Evolutionary conservation across 768 basidiomycete species (phyloP).

Genomic region (Kondoa subrosea): DNA sequence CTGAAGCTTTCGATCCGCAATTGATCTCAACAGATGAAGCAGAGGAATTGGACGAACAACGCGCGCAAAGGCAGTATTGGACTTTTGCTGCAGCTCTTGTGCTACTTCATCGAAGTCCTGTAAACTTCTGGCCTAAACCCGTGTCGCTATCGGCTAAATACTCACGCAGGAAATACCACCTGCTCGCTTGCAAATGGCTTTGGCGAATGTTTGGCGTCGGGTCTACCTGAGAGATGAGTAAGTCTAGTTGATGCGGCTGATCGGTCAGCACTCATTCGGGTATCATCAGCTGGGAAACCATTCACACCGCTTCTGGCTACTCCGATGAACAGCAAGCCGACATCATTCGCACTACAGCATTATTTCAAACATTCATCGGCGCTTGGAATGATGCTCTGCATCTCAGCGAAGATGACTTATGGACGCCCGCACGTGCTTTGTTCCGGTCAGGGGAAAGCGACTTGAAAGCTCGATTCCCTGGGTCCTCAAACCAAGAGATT

Average conservation of each 20-base stretch:
- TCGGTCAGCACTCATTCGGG: not conserved
- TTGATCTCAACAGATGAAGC: slow-evolving; percentile 55
- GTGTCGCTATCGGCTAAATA: not conserved
- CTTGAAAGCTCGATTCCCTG: not conserved
- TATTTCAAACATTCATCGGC: not conserved
- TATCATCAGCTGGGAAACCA: not conserved
- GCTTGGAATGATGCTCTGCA: not conserved
- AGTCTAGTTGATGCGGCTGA: slow-evolving; percentile 28
- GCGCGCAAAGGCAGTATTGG: slow-evolving; percentile 26
- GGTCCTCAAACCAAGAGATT: not conserved
- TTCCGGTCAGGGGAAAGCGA: not conserved
- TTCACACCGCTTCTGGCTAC: slow-evolving; percentile 1
- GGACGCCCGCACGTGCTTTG: not conserved
- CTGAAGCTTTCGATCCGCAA: slow-evolving; percentile 42
- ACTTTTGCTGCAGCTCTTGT: slow-evolving; percentile 30
- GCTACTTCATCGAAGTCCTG: slow-evolving; percentile 43
- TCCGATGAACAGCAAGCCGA: slow-evolving; percentile 1
- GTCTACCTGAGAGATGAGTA: slow-evolving; percentile 80
- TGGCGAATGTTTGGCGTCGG: slow-evolving; percentile 67
- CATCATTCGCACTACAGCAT: slow-evolving; percentile 4
- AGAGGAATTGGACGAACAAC: not conserved
- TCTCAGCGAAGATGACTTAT: not conserved
- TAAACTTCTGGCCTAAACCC: not conserved
- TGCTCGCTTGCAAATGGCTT: slow-evolving; percentile 49
- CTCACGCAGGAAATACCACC: slow-evolving; percentile 48